A percentile compares a stretch with the other conserved stretches of the same genome.
These are phyloP conservation scores for Trametes maxima DNA, from an alignment of 768 basidiomycete species.

Conservation along the genomic window DNA sequence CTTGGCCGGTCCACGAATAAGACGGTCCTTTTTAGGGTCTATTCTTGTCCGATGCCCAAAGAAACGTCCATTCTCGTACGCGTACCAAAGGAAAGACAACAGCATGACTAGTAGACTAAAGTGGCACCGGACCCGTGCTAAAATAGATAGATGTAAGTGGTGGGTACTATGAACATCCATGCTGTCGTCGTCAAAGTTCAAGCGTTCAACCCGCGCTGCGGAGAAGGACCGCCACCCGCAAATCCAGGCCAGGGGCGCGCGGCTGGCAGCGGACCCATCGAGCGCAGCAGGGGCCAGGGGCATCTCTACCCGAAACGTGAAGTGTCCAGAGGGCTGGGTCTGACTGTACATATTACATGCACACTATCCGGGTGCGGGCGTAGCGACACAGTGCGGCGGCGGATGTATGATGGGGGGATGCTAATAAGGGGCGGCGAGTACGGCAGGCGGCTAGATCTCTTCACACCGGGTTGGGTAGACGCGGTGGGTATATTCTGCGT, in stretches of 20 bases:
- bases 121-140: constrained; percentile 6
- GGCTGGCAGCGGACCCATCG: background rate
- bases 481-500: constrained; percentile 23
- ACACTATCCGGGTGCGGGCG: constrained; percentile 13
- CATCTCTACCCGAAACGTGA: background rate
- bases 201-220: constrained; percentile 8
- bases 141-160: constrained; percentile 4
- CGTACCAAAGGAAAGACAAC: background rate
- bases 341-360: constrained; percentile 21
- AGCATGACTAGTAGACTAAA: constrained; percentile 7
- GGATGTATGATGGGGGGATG: background rate
- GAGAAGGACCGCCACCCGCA: background rate
- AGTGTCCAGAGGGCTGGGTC: constrained; percentile 11
- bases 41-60: constrained; percentile 3
- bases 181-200: constrained; percentile 1
- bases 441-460: constrained; percentile 15
- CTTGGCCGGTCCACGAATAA: too few species aligned
- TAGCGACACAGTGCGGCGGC: constrained; percentile 6
- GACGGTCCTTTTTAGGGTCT: background rate
- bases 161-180: constrained; percentile 9
- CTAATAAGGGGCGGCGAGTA: background rate
- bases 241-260: background rate
- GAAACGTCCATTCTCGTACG: constrained; percentile 16
- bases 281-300: background rate
- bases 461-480: constrained; percentile 13